A percentile compares a stretch with the other conserved stretches of the same genome.
These are phyloP conservation scores for Anastatica hierochuntica DNA, from an alignment of 345 rosid species.

Conservation along the genomic window DNA sequence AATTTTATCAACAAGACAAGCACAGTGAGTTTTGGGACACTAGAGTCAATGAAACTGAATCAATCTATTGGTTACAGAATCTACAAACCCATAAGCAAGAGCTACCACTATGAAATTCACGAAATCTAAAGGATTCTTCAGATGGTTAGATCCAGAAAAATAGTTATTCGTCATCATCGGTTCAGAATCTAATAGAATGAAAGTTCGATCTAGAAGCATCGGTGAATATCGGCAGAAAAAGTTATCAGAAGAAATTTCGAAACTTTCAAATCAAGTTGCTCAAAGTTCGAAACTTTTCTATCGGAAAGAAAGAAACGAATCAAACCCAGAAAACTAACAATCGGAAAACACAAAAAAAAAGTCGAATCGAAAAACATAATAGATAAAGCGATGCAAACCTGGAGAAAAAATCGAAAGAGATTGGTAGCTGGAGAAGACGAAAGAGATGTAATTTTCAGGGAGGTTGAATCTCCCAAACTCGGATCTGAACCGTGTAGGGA, in stretches of 20 bases:
- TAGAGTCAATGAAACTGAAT: background rate
- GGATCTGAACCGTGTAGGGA: slow-evolving; percentile 31
- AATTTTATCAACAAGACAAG: background rate
- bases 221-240: background rate
- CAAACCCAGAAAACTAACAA: no score
- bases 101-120: background rate
- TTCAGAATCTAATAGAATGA: background rate
- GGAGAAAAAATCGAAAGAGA: slow-evolving; percentile 6
- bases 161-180: background rate
- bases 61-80: background rate
- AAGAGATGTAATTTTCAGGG: slow-evolving; percentile 12
- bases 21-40: background rate
- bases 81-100: background rate
- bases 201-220: slow-evolving; percentile 9
- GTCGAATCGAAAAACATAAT: background rate
- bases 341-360: background rate
- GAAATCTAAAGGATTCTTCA: background rate
- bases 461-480: slow-evolving; percentile 33
- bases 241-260: background rate
- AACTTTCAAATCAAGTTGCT: slow-evolving; percentile 7
- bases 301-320: no score
- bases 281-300: background rate
- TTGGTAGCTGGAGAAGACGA: slow-evolving; percentile 1
- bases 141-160: slow-evolving; percentile 1
- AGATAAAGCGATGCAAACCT: slow-evolving; percentile 11